These are phyloP conservation scores for Amanita rubescens DNA, from an alignment of 768 basidiomycete species.

Conservation along the genomic window DNA sequence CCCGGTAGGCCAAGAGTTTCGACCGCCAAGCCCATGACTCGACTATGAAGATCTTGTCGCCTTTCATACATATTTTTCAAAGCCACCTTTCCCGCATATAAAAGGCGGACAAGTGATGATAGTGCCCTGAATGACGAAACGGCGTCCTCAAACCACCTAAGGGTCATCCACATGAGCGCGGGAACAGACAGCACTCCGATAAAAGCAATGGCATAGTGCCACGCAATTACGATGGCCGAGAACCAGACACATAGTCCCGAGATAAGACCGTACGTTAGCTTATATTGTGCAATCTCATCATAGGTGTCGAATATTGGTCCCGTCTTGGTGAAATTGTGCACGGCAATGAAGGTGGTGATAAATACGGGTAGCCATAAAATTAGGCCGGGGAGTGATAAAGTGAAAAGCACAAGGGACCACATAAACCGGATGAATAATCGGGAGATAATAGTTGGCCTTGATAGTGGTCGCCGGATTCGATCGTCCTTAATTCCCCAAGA, in stretches of 20 bases:
- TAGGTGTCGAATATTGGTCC: conserved; percentile 82
- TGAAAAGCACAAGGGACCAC: conserved; percentile 57
- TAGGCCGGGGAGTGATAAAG: conserved; percentile 68
- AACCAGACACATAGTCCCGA: conserved; percentile 69
- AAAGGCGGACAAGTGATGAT: conserved; percentile 48
- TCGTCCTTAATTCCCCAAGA: conserved; percentile 77
- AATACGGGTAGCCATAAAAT: conserved; percentile 82
- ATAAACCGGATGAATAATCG: conserved; percentile 58
- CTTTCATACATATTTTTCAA: conserved; percentile 45
- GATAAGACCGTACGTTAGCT: conserved; percentile 74
- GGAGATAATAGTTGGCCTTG: conserved; percentile 44
- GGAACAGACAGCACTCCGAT: conserved; percentile 60
- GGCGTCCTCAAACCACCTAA: conserved; percentile 85
- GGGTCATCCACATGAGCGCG: conserved; percentile 79
- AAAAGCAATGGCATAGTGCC: conserved; percentile 42
- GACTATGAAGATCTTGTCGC: conserved; percentile 52
- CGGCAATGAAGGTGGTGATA: conserved; percentile 57
- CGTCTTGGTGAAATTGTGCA: conserved; percentile 70
- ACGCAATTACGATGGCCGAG: conserved; percentile 48
- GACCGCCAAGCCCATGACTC: conserved; percentile 60
- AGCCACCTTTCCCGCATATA: conserved; percentile 52
- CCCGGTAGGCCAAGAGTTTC: conserved; percentile 51
- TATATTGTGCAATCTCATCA: conserved; percentile 89
- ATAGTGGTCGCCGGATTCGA: conserved; percentile 63
- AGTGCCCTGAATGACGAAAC: conserved; percentile 75